A percentile compares a stretch with the other conserved stretches of the same genome.
phyloP scores from a whole-genome alignment of 768 basidiomycete species.

The Lenzites betulinus region DNA sequence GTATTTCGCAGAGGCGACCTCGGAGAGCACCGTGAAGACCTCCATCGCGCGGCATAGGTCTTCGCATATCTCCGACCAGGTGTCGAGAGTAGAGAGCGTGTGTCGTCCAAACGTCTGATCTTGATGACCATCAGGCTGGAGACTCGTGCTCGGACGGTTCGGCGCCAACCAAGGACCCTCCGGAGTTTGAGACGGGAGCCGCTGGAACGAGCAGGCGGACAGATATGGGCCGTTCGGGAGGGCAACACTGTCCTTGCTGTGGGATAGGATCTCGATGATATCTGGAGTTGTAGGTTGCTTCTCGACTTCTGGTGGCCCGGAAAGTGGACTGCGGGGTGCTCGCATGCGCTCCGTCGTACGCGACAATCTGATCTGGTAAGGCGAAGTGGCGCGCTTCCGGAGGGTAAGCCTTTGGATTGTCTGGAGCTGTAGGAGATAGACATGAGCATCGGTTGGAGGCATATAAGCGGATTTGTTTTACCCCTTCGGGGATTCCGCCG shows the following conservation, averaged over 20 bases:
- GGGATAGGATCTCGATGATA: too few species aligned
- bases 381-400: constrained; percentile 18
- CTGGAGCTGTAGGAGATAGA: neutral
- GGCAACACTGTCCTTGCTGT: too few species aligned
- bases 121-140: too few species aligned
- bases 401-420: constrained; percentile 13
- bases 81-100: neutral
- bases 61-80: constrained; percentile 15
- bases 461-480: neutral
- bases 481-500: neutral
- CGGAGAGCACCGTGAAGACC: constrained; percentile 5
- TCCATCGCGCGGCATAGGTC: constrained; percentile 13
- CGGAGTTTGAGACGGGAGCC: too few species aligned
- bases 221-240: too few species aligned
- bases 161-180: too few species aligned
- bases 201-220: too few species aligned
- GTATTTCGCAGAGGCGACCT: neutral
- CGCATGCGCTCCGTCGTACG: constrained; percentile 8
- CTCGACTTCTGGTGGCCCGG: neutral
- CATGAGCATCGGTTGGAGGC: neutral
- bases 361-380: constrained; percentile 21
- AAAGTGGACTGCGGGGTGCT: neutral
- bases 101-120: too few species aligned
- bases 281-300: neutral
- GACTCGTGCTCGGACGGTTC: too few species aligned